Base-by-base conservation (phyloP, 2,329 filamentous ascomycete species). In the Teratosphaeria viscida region DNA sequence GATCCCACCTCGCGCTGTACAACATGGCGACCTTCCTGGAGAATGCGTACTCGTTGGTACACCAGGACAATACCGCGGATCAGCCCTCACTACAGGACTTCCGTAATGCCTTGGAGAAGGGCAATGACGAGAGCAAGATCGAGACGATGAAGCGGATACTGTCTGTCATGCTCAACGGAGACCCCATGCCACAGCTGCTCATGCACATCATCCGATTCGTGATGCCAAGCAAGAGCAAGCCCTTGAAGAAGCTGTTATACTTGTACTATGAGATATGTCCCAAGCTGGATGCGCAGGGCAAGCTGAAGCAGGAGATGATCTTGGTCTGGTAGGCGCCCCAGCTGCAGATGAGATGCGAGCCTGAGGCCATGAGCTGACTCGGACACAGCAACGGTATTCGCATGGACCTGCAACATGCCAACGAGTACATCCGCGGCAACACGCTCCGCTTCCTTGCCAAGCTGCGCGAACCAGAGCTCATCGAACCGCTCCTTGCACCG, bases 121-220 rank as follows among this genome's bases (percentile, higher is more conserved):
- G 73, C 61, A 73, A 61, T 49, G 73, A 75, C 63, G 73, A 75
- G 58, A 66, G 63, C 60, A 75, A 75, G 65, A 64, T 70, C 58
- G 72, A 74, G 37, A 75, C 73, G 19, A 95, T 95, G 90, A 95
- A 94, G 85, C 88, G 86, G 79, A 91, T 99, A 74, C 79, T 97
- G 73, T 95, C 90, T 64, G 85, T 96, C 73, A 97, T 99, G 94
- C 85, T 99, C 71, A 97, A 97, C 75, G 94, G 94, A 67, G 92
- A 99, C 73, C 87, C 94, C 49, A 94, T 99, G 87, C 88, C 92
- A 29, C 87, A 91, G 67, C 82, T 99, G 23, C 85, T 99, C 68
- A 99, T 99, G 94, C 94, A 97, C 79, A 99, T 99, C 72, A 99
- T 99, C 75, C 90, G 94, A 74, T 99, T 99, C 74, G 92, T 99